These are phyloP conservation scores for Fraxinus ornus DNA, from an alignment of 305 asterid species.

Conservation along the genomic window DNA sequence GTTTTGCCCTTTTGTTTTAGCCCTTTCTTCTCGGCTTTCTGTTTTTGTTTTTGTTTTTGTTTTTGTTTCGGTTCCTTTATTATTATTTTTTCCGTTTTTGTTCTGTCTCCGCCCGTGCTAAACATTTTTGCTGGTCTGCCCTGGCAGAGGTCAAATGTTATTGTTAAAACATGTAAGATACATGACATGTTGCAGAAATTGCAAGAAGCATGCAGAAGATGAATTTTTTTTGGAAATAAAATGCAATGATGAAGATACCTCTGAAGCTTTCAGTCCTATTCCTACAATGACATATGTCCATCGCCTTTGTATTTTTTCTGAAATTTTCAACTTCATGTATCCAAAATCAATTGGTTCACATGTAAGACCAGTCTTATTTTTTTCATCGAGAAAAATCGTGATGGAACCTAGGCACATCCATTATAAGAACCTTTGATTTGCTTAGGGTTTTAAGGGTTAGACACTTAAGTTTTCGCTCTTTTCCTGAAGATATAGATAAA, in stretches of 20 bases:
- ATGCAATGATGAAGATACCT: background rate
- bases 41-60: too few species aligned
- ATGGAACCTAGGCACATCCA: background rate
- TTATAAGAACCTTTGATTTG: background rate
- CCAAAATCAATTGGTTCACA: background rate
- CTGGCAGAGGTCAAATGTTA: background rate
- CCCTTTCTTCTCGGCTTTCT: too few species aligned
- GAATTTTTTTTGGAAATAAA: background rate
- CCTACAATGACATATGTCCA: background rate
- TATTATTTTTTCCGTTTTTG: too few species aligned
- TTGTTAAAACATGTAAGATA: background rate
- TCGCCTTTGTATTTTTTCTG: background rate
- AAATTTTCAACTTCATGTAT: background rate
- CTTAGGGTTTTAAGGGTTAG: background rate
- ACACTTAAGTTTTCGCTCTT: background rate
- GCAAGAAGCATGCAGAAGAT: background rate
- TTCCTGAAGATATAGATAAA: background rate
- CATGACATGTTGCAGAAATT: background rate
- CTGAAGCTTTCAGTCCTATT: background rate
- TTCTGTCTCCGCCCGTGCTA: too few species aligned
- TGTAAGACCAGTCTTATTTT: background rate
- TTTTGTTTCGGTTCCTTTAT: too few species aligned
- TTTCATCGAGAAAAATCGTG: background rate
- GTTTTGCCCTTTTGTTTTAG: too few species aligned
- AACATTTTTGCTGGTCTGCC: too few species aligned